A percentile compares a stretch with the other conserved stretches of the same genome.
Evolutionary conservation across 2,329 filamentous ascomycete species (phyloP).

Genomic region (Colletotrichum orchidophilum): DNA sequence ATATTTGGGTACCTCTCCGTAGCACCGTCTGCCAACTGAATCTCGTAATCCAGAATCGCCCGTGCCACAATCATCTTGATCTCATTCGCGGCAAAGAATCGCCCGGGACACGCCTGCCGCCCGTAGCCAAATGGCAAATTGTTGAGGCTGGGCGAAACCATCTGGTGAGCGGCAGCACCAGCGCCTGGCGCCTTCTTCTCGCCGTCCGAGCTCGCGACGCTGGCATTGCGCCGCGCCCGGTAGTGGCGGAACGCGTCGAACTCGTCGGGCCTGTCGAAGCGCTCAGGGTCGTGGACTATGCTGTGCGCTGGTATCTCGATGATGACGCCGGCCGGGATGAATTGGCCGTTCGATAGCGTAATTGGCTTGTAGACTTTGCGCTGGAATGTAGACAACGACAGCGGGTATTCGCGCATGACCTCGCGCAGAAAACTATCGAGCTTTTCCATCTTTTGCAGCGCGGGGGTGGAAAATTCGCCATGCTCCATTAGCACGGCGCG

Average conservation of each 20-base stretch:
- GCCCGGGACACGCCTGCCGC: slow-evolving; percentile 50
- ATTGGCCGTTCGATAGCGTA: slow-evolving; percentile 62
- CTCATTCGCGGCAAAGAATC: slow-evolving; percentile 56
- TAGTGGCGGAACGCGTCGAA: slow-evolving; percentile 27
- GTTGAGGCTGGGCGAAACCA: slow-evolving; percentile 47
- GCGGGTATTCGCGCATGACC: slow-evolving; percentile 45
- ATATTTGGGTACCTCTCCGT: not conserved
- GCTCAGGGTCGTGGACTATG: slow-evolving; percentile 36
- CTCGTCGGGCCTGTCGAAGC: not conserved
- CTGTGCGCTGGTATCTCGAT: slow-evolving; percentile 51
- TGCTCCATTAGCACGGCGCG: slow-evolving; percentile 46
- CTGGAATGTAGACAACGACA: slow-evolving; percentile 50
- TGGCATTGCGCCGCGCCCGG: too few species aligned
- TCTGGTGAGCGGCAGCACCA: slow-evolving; percentile 41
- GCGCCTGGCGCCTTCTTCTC: not conserved
- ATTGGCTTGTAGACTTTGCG: slow-evolving; percentile 61
- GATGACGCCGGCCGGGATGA: slow-evolving; percentile 52
- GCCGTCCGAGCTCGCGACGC: too few species aligned
- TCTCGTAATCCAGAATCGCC: slow-evolving; percentile 51
- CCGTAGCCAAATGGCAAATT: slow-evolving; percentile 49
- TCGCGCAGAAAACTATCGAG: slow-evolving; percentile 52
- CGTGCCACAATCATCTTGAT: slow-evolving; percentile 54
- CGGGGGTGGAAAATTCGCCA: slow-evolving; percentile 44
- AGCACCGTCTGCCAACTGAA: slow-evolving; percentile 37
- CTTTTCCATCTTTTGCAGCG: slow-evolving; percentile 48